Conservation (phyloP, 257 asterid species). For the Eustoma russellianum region DNA sequence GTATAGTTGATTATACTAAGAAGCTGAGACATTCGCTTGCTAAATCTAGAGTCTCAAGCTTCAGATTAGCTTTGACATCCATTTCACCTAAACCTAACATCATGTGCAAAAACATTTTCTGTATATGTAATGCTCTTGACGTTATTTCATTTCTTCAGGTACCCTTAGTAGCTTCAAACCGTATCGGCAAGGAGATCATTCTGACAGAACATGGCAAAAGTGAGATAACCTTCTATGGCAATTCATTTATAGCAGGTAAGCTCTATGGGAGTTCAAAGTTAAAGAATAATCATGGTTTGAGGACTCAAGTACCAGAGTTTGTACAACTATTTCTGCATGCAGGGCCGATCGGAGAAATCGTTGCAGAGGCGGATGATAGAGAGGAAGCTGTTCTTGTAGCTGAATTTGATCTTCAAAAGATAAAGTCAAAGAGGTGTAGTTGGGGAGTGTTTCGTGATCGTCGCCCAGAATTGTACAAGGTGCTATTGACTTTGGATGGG, state of each 20-base stretch:
- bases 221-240: constrained; percentile 80
- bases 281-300: not conserved
- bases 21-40: no score
- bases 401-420: constrained; percentile 62
- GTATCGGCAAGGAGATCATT: constrained; percentile 75
- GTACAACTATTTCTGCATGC: constrained; percentile 13
- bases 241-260: constrained; percentile 91
- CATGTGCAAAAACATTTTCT: no score
- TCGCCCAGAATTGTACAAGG: constrained; percentile 94
- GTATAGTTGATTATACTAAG: no score
- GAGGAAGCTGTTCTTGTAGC: constrained; percentile 78
- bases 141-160: constrained; percentile 32
- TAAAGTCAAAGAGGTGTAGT: constrained; percentile 67
- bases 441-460: constrained; percentile 97
- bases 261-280: not conserved
- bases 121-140: no score
- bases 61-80: no score
- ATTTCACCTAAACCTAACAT: no score
- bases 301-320: not conserved
- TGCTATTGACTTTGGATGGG: constrained; percentile 82
- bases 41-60: no score
- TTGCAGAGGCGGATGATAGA: constrained; percentile 63
- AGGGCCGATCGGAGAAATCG: constrained; percentile 90
- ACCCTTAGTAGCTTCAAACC: constrained; percentile 91
- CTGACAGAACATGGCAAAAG: constrained; percentile 88